These are phyloP conservation scores for Ramaria sp. DNA, from an alignment of 768 basidiomycete species.

Conservation along the genomic window DNA sequence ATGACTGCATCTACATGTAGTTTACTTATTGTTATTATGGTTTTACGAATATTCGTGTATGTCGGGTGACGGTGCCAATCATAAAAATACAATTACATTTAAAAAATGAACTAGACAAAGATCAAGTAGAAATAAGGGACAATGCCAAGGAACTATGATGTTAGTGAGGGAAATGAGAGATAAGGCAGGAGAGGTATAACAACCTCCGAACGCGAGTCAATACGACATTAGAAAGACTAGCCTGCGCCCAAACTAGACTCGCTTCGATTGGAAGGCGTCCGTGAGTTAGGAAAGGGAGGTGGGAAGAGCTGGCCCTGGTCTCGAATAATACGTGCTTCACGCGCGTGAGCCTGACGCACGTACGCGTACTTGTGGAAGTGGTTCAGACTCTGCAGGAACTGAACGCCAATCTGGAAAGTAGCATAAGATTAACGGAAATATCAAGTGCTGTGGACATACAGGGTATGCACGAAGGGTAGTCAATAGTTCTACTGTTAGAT, in stretches of 20 bases:
- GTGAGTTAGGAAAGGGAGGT: slow-evolving; percentile 21
- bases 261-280: slow-evolving; percentile 36
- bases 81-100: slow-evolving; percentile 9
- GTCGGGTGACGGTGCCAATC: slow-evolving; percentile 4
- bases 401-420: slow-evolving; percentile 54
- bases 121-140: neutral
- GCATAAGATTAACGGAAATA: slow-evolving; percentile 7
- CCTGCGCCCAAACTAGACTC: slow-evolving; percentile 31
- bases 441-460: slow-evolving; percentile 33
- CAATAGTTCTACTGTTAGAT: slow-evolving; percentile 75
- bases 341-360: slow-evolving; percentile 67
- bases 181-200: neutral
- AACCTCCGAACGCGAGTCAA: neutral
- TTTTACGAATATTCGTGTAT: neutral
- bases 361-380: slow-evolving; percentile 87
- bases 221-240: slow-evolving; percentile 12
- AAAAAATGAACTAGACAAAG: neutral
- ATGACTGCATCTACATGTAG: no score
- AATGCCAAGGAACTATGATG: neutral
- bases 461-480: slow-evolving; percentile 67
- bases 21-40: neutral
- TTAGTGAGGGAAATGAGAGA: no score
- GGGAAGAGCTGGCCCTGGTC: slow-evolving; percentile 20
- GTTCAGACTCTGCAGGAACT: slow-evolving; percentile 70
- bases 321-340: slow-evolving; percentile 27